Percentiles rank a stretch among this genome's conserved stretches.
phyloP scores from a whole-genome alignment of 2,329 filamentous ascomycete species.

The Sarocladium kiliense region DNA sequence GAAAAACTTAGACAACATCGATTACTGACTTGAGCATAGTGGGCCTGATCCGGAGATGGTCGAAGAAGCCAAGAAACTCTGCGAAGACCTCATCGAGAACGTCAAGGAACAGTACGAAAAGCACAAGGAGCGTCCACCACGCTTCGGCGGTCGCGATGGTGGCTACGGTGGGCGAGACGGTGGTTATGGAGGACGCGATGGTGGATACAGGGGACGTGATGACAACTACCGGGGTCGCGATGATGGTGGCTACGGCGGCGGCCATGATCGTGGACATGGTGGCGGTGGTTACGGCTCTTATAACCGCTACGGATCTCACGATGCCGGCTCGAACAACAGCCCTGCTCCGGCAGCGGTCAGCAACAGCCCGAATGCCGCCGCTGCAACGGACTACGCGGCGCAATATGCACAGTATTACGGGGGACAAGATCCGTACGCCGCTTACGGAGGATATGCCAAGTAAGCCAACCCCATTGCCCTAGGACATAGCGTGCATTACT shows the following conservation, averaged over 20 bases:
- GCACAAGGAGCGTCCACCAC: slow-evolving; percentile 78
- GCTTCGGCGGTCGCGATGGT: slow-evolving; percentile 50
- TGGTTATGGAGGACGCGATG: slow-evolving; percentile 34
- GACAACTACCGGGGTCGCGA: slow-evolving; percentile 30
- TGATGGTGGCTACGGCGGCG: slow-evolving; percentile 17
- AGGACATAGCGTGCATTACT: slow-evolving; percentile 12
- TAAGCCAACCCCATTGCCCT: slow-evolving; percentile 31
- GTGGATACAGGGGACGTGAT: slow-evolving; percentile 30
- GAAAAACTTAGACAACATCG: not conserved
- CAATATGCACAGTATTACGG: slow-evolving; percentile 83
- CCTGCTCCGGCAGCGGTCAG: slow-evolving; percentile 23
- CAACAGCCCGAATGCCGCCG: slow-evolving; percentile 20
- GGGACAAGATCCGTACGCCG: slow-evolving; percentile 75
- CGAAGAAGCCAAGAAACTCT: slow-evolving; percentile 79
- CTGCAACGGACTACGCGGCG: slow-evolving; percentile 60
- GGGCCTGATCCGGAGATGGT: slow-evolving; percentile 86
- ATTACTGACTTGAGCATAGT: slow-evolving; percentile 36
- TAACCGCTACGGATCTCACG: slow-evolving; percentile 24
- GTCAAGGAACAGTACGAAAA: slow-evolving; percentile 87
- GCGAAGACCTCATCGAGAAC: slow-evolving; percentile 79
- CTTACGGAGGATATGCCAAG: slow-evolving; percentile 83
- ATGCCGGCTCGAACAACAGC: slow-evolving; percentile 26
- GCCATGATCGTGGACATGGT: slow-evolving; percentile 18
- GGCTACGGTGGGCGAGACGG: slow-evolving; percentile 36
- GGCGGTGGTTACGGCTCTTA: slow-evolving; percentile 23